phyloP scores from a whole-genome alignment of 2,329 filamentous ascomycete species.

The Epichloe sp. region DNA sequence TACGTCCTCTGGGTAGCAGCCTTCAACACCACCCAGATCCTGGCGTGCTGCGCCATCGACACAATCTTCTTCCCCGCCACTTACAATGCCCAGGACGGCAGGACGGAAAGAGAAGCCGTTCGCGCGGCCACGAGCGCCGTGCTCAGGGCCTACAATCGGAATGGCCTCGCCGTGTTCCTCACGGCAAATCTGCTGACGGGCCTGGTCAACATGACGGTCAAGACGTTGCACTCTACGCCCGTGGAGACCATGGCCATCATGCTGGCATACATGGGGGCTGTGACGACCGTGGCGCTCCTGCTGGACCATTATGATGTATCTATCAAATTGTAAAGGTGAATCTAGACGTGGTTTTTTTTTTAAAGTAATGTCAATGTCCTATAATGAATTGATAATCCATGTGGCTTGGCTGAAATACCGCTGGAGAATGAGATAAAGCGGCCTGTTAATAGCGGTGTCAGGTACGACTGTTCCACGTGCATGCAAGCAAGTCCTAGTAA shows the following conservation, averaged over 20 bases:
- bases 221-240: conserved; percentile 61
- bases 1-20: conserved; percentile 89
- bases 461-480: too few species aligned
- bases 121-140: conserved; percentile 64
- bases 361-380: too few species aligned
- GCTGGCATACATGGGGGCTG: conserved; percentile 51
- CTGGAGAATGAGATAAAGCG: too few species aligned
- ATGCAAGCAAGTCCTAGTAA: too few species aligned
- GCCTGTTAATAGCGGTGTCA: too few species aligned
- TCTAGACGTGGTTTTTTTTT: too few species aligned
- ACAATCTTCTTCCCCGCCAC: conserved; percentile 62
- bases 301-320: conserved; percentile 54
- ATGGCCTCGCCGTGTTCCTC: conserved; percentile 75
- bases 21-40: conserved; percentile 76
- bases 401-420: too few species aligned
- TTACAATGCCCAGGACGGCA: conserved; percentile 41
- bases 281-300: conserved; percentile 55
- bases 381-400: too few species aligned
- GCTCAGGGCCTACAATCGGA: conserved; percentile 75
- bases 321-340: conserved; percentile 46
- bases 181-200: conserved; percentile 84
- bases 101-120: conserved; percentile 50
- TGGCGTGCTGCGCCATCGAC: conserved; percentile 68
- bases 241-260: conserved; percentile 60
- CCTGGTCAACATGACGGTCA: conserved; percentile 72